These are phyloP conservation scores for Xylaria acuta DNA, from an alignment of 495 filamentous ascomycete genomes.

Conservation along the genomic window DNA sequence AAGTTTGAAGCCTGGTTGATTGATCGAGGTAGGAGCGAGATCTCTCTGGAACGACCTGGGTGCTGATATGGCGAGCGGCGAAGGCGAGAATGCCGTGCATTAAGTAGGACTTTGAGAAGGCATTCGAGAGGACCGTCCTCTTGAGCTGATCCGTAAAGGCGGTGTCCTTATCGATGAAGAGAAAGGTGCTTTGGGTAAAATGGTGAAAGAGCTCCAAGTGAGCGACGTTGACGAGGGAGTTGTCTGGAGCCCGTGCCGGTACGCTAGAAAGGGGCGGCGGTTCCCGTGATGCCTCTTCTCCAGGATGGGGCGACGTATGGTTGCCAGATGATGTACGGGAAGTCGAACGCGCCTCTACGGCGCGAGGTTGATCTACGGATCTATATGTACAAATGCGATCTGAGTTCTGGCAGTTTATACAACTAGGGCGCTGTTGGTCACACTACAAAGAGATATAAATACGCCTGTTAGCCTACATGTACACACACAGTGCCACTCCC, in stretches of 20 bases:
- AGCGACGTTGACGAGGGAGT: conserved; percentile 5
- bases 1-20: conserved; percentile 39
- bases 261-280: neutral
- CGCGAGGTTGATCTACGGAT: neutral
- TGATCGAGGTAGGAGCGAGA: conserved; percentile 30
- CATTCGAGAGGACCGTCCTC: conserved; percentile 35
- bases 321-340: neutral
- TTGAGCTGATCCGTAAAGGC: conserved; percentile 27
- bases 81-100: conserved; percentile 48
- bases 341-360: neutral
- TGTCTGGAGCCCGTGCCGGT: neutral
- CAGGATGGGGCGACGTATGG: neutral
- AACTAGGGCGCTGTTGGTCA: conserved; percentile 19
- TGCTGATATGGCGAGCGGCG: conserved; percentile 42
- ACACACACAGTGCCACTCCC: neutral
- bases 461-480: conserved; percentile 9
- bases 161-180: conserved; percentile 20
- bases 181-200: conserved; percentile 25
- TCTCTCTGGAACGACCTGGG: conserved; percentile 26
- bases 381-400: conserved; percentile 21
- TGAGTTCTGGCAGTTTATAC: conserved; percentile 23
- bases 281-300: conserved; percentile 7
- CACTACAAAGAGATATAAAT: conserved; percentile 1
- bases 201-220: conserved; percentile 30
- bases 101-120: conserved; percentile 38